Evolutionary conservation across 2,329 filamentous ascomycete species (phyloP).

Genomic region (Aspergillus sp.): DNA sequence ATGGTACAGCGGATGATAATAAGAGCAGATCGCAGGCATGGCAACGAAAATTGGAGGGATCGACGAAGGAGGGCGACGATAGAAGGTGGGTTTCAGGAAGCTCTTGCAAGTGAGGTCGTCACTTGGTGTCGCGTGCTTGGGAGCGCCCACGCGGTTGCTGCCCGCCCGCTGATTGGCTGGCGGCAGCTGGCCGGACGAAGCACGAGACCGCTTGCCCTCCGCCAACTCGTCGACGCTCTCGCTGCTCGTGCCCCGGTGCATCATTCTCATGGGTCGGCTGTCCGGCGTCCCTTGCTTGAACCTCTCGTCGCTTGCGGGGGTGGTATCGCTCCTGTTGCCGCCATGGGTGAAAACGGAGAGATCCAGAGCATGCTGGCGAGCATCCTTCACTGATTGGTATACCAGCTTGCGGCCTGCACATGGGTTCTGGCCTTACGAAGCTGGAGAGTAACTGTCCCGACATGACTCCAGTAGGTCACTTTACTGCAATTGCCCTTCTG

Average conservation of each 20-base stretch:
- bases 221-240: slow-evolving; percentile 23
- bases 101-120: slow-evolving; percentile 2
- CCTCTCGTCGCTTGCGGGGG: neutral
- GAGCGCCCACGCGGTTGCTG: slow-evolving; percentile 30
- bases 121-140: slow-evolving; percentile 38
- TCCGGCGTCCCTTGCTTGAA: slow-evolving; percentile 13
- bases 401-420: neutral
- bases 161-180: slow-evolving; percentile 26
- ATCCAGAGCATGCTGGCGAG: slow-evolving; percentile 7
- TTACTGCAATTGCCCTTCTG: neutral
- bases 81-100: slow-evolving; percentile 14
- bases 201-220: slow-evolving; percentile 26
- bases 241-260: slow-evolving; percentile 20
- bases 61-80: slow-evolving; percentile 8
- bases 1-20: slow-evolving; percentile 7
- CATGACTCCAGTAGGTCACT: neutral
- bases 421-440: neutral
- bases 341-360: slow-evolving; percentile 5
- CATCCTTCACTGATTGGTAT: slow-evolving; percentile 13
- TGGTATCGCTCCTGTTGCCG: neutral
- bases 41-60: slow-evolving; percentile 9
- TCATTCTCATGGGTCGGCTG: slow-evolving; percentile 15
- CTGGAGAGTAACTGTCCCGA: neutral
- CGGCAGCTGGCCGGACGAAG: slow-evolving; percentile 16
- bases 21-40: slow-evolving; percentile 1